Evolutionary conservation across 179 eudicot species (phyloP), one percentile per base, ranked within the genome.

Genomic region (Corrigiola litoralis): DNA sequence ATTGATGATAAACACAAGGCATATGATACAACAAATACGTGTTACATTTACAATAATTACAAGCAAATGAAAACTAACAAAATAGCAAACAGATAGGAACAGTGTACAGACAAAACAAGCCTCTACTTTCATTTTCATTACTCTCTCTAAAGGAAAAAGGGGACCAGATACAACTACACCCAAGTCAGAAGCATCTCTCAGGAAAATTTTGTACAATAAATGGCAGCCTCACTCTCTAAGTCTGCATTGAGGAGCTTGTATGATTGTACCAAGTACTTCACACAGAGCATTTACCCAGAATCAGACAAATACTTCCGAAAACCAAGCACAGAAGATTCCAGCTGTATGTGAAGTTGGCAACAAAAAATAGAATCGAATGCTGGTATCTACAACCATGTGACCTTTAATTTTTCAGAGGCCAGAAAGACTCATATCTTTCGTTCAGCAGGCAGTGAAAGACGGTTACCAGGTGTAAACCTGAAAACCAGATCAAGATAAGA

Each of bases 381-480:
- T 25, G 38, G 40, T 52, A 6, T 49, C 61, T 23, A 63, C 16
- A 50, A 20, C 52, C 61, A n/a, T 58, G 20, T 41, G 42, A 10
- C 24, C 57, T 69, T 51, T 38, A 25, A 58, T 32, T 24, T 34
- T 54, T 27, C 31, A 28, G 21, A 40, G 44, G 25, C 46, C 1
- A 34, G 31, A 20, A 23, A 14, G 41, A 37, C 49, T 74, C 69
- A 68, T 40, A 40, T 57, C 18, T 68, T 63, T 27, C 52, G 69
- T 23, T 57, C 63, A 1, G 61, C 7, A 23, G 42, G 54, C 17
- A 42, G 33, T 28, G 72, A 70, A 27, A 80, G 58, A n/a, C 42
- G 18, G 65, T 92, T 92, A 44, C 96, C 96, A 13, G 98, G 92
- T 63, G 84, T 69, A 61, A 32, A 81, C 81, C 96, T 89, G 49